These are phyloP conservation scores for Evernia prunastri DNA, from an alignment of 495 filamentous ascomycete species.

Conservation along the genomic window DNA sequence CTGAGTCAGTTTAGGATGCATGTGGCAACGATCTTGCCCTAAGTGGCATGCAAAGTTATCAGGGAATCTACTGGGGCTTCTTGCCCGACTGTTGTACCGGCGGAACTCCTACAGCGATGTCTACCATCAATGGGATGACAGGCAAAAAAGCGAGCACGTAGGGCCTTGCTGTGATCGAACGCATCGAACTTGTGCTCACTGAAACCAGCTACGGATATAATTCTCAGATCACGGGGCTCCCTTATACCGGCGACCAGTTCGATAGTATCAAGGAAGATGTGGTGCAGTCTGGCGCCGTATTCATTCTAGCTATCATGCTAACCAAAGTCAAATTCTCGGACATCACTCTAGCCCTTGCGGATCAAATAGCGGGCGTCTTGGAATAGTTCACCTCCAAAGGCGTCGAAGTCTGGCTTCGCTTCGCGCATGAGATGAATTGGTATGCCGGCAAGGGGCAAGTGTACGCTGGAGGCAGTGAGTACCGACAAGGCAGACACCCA, in stretches of 20 bases:
- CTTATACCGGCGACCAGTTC: neutral
- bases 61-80: neutral
- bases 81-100: neutral
- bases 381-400: conserved; percentile 2
- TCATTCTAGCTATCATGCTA: neutral
- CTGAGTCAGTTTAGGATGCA: neutral
- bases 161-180: neutral
- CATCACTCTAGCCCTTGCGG: neutral
- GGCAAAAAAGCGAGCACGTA: neutral
- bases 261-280: neutral
- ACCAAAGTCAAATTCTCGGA: neutral
- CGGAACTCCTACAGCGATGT: neutral
- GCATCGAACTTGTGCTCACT: neutral
- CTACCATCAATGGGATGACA: neutral
- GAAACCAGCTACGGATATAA: neutral
- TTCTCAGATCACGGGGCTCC: neutral
- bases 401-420: conserved; percentile 19
- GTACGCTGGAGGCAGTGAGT: conserved; percentile 10
- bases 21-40: neutral
- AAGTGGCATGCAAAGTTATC: neutral
- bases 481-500: neutral
- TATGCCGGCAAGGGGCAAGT: conserved; percentile 10
- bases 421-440: conserved; percentile 23
- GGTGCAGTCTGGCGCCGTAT: neutral
- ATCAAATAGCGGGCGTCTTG: neutral